Evolutionary conservation across 2,329 filamentous ascomycete genomes (phyloP).

Genomic region (Cladosporium oxysporum): DNA sequence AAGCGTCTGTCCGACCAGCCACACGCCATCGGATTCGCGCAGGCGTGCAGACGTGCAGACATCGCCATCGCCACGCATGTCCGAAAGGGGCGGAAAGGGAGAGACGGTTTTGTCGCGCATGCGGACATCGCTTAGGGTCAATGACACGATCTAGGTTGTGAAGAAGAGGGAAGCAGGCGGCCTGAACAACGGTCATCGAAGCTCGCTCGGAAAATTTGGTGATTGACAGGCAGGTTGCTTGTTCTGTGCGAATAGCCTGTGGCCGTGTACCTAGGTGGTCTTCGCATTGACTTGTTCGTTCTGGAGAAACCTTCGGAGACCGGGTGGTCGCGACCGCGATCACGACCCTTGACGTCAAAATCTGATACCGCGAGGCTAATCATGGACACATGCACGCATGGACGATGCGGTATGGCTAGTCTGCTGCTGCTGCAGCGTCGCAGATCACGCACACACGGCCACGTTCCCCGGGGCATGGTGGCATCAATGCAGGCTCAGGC

Average conservation of each 20-base stretch:
- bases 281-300: not conserved
- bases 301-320: not conserved
- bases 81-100: constrained; percentile 6
- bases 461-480: constrained; percentile 11
- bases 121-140: not conserved
- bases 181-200: not conserved
- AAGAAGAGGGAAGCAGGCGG: not conserved
- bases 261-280: not conserved
- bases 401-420: constrained; percentile 7
- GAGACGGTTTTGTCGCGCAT: not conserved
- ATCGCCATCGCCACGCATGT: not conserved
- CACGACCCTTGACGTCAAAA: not conserved
- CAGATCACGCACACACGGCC: constrained; percentile 12
- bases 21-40: constrained; percentile 16
- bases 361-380: constrained; percentile 10
- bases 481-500: constrained; percentile 4
- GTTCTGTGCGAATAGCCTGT: not conserved
- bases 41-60: constrained; percentile 8
- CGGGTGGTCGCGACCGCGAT: not conserved
- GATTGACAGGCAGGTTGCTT: not conserved
- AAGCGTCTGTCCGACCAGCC: constrained; percentile 17
- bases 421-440: not conserved
- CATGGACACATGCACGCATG: constrained; percentile 1
- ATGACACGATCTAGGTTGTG: not conserved
- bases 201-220: not conserved